Percentiles rank a stretch among this genome's conserved stretches.
Conservation (phyloP, 805 yeast species). For the Ogataea ganodermae region DNA sequence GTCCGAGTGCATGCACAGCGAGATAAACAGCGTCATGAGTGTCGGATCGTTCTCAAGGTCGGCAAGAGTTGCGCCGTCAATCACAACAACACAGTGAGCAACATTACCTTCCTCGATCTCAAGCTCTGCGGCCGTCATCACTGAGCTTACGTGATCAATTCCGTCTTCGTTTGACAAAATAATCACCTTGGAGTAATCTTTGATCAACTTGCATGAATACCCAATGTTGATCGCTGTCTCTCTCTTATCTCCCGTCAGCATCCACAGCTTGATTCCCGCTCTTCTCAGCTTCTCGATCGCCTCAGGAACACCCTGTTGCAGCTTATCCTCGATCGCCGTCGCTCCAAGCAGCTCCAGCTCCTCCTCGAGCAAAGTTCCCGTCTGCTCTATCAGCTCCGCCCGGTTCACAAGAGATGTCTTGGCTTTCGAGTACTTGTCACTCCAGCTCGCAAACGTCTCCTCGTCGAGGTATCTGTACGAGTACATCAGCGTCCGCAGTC, state of each 20-base stretch:
- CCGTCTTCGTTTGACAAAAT: conserved; percentile 46
- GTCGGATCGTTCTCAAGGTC: conserved; percentile 73
- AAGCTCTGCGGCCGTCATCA: conserved; percentile 72
- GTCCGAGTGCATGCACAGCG: conserved; percentile 82
- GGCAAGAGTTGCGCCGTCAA: conserved; percentile 88
- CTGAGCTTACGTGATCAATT: conserved; percentile 58
- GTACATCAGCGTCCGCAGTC: conserved; percentile 85
- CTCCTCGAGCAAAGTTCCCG: conserved; percentile 73
- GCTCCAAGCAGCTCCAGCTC: conserved; percentile 80
- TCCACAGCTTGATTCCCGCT: conserved; percentile 96
- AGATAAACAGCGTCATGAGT: conserved; percentile 73
- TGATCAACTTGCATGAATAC: conserved; percentile 87
- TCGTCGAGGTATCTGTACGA: conserved; percentile 71
- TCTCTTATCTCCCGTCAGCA: conserved; percentile 97
- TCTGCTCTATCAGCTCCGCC: conserved; percentile 60
- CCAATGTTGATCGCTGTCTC: conserved; percentile 98
- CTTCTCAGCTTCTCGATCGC: conserved; percentile 87
- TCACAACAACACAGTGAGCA: conserved; percentile 92
- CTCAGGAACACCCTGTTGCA: conserved; percentile 96
- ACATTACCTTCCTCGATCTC: conserved; percentile 72
- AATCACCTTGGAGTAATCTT: conserved; percentile 88
- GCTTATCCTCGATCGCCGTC: conserved; percentile 95
- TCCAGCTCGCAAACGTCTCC: conserved; percentile 67
- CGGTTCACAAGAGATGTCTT: conserved; percentile 74
- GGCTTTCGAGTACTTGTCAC: conserved; percentile 66